Percentiles rank a stretch among this genome's conserved stretches.
Evolutionary conservation across 2,329 filamentous ascomycete genomes (phyloP).

Genomic region (Epichloe elymi): DNA sequence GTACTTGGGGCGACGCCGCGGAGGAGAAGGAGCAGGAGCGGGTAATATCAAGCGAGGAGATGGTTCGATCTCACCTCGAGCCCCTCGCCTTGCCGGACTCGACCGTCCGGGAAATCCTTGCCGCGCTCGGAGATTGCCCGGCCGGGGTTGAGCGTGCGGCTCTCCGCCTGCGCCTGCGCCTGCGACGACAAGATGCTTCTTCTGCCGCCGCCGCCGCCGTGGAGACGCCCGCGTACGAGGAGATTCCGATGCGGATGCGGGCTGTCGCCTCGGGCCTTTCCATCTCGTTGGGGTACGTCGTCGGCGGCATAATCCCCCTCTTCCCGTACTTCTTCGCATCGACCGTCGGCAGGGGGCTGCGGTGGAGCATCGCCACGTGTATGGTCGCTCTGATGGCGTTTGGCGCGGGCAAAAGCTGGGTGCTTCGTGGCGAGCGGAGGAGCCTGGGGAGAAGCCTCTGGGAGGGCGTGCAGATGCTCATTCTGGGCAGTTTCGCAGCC

Average conservation of each 20-base stretch:
- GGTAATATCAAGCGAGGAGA: conserved; percentile 8
- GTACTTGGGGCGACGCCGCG: conserved; percentile 3
- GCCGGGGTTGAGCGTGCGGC: conserved; percentile 17
- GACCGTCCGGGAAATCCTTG: conserved; percentile 13
- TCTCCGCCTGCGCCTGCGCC: conserved; percentile 7
- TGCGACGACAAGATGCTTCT: neutral
- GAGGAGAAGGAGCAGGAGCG: conserved; percentile 8
- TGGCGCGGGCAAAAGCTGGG: conserved; percentile 40
- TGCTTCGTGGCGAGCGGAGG: conserved; percentile 14
- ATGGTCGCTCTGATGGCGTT: conserved; percentile 41
- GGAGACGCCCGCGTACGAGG: conserved; percentile 7
- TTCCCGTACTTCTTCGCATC: conserved; percentile 45
- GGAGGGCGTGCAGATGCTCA: conserved; percentile 21
- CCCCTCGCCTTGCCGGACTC: conserved; percentile 16
- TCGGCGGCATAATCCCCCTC: conserved; percentile 49
- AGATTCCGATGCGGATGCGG: conserved; percentile 13
- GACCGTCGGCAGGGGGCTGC: conserved; percentile 28
- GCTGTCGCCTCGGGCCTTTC: conserved; percentile 41
- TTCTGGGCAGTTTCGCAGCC: conserved; percentile 21
- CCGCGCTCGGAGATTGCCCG: conserved; percentile 13
- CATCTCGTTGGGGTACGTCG: conserved; percentile 47
- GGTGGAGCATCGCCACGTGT: conserved; percentile 41
- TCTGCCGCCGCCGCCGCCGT: neutral
- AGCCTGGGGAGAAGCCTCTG: conserved; percentile 12
- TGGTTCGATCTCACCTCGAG: conserved; percentile 20